A percentile compares a stretch with the other conserved stretches of the same genome.
Evolutionary conservation across 2,329 filamentous ascomycete species (phyloP).

Genomic region (Paecilomyces sp.): DNA sequence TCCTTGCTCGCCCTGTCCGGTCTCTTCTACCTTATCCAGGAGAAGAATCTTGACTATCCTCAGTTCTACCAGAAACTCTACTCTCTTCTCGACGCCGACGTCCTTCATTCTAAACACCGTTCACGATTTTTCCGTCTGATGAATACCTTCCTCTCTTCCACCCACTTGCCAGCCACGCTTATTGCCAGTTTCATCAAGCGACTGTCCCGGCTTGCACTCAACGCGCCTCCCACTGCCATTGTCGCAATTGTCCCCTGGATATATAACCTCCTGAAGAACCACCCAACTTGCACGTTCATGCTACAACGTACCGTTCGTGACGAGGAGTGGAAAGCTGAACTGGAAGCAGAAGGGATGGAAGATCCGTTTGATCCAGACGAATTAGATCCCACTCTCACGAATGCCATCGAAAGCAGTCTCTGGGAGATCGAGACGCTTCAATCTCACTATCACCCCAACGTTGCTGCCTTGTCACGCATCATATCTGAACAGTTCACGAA

Average conservation of each 20-base stretch:
- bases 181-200: conserved; percentile 96
- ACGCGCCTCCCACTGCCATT: conserved; percentile 81
- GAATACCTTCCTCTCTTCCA: conserved; percentile 82
- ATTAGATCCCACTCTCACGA: conserved; percentile 73
- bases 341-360: conserved; percentile 56
- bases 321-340: conserved; percentile 47
- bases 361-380: conserved; percentile 76
- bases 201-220: conserved; percentile 75
- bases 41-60: conserved; percentile 93
- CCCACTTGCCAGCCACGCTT: conserved; percentile 82
- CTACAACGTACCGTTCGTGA: conserved; percentile 69
- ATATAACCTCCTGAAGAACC: conserved; percentile 87
- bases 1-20: conserved; percentile 85
- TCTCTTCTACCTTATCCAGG: conserved; percentile 87
- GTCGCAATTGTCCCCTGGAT: conserved; percentile 87
- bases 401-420: conserved; percentile 82
- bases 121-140: conserved; percentile 88
- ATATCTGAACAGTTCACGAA: conserved; percentile 97
- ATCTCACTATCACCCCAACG: conserved; percentile 93
- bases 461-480: conserved; percentile 88
- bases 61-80: conserved; percentile 92
- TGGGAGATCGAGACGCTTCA: conserved; percentile 93
- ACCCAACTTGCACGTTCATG: conserved; percentile 93
- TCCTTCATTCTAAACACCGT: conserved; percentile 90
- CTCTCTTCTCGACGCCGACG: conserved; percentile 74